A percentile compares a stretch with the other conserved stretches of the same genome.
These are phyloP conservation scores for Penicillium samsonianum DNA, from an alignment of 495 filamentous ascomycete genomes.

Conservation along the genomic window DNA sequence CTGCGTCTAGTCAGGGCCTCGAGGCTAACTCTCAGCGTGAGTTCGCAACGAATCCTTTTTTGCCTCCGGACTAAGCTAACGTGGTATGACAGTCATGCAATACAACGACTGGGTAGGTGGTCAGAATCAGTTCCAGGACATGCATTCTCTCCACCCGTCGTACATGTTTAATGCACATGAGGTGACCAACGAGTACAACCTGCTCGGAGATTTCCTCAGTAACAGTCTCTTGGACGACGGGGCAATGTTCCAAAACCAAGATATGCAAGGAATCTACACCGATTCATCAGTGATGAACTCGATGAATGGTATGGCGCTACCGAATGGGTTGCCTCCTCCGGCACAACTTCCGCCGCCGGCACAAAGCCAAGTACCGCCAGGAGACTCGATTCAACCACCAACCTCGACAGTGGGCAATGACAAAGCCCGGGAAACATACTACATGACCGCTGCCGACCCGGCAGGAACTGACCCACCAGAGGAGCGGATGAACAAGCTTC, in stretches of 20 bases:
- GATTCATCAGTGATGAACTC: slow-evolving; percentile 57
- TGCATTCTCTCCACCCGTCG: slow-evolving; percentile 89
- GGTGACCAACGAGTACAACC: slow-evolving; percentile 91
- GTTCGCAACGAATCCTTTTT: slow-evolving; percentile 39
- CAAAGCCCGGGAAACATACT: slow-evolving; percentile 86
- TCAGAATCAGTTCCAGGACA: slow-evolving; percentile 86
- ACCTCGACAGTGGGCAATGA: slow-evolving; percentile 64
- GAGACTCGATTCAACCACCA: slow-evolving; percentile 60
- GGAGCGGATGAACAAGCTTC: slow-evolving; percentile 91
- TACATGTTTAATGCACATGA: slow-evolving; percentile 96
- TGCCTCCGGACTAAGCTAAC: slow-evolving; percentile 30
- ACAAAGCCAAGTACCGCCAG: slow-evolving; percentile 51
- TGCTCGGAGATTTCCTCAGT: slow-evolving; percentile 93
- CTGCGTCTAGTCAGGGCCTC: slow-evolving; percentile 47
- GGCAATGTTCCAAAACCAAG: slow-evolving; percentile 63
- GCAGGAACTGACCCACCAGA: slow-evolving; percentile 88
- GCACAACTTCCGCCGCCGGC: slow-evolving; percentile 36
- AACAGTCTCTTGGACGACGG: slow-evolving; percentile 83
- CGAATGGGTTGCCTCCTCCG: slow-evolving; percentile 38
- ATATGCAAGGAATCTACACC: slow-evolving; percentile 54
- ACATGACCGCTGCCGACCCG: slow-evolving; percentile 94
- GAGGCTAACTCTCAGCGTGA: slow-evolving; percentile 70
- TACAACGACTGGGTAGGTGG: slow-evolving; percentile 70
- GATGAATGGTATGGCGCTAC: slow-evolving; percentile 42
- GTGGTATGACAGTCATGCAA: slow-evolving; percentile 53